Evolutionary conservation across 2,329 filamentous ascomycete genomes (phyloP).

Genomic region (Pyricularia grisea): DNA sequence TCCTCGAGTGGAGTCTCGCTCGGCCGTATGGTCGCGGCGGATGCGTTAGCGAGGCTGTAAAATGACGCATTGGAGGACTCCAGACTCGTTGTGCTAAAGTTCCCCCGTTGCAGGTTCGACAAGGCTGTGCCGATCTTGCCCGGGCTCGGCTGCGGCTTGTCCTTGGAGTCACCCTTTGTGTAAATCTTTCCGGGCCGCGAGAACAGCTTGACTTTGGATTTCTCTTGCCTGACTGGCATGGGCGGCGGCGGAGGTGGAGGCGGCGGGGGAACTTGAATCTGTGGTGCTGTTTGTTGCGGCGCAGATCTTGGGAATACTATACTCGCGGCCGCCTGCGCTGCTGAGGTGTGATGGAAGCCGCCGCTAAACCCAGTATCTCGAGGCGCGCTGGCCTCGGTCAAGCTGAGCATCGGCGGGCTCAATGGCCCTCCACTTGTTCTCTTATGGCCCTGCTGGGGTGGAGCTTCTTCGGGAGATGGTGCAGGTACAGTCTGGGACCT

Average conservation of each 20-base stretch:
- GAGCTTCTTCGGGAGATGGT: slow-evolving; percentile 29
- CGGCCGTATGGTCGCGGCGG: slow-evolving; percentile 66
- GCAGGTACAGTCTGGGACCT: slow-evolving; percentile 66
- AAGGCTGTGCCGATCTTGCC: slow-evolving; percentile 60
- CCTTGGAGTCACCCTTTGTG: slow-evolving; percentile 56
- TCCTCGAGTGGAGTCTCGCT: slow-evolving; percentile 40
- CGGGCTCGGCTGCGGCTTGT: slow-evolving; percentile 63
- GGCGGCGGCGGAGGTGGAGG: slow-evolving; percentile 35
- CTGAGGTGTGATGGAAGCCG: slow-evolving; percentile 50
- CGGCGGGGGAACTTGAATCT: slow-evolving; percentile 8
- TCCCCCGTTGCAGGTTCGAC: slow-evolving; percentile 53
- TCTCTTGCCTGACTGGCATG: slow-evolving; percentile 51
- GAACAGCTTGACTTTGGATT: slow-evolving; percentile 75
- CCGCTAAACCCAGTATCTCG: slow-evolving; percentile 42
- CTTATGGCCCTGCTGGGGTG: slow-evolving; percentile 19
- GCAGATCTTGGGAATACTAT: slow-evolving; percentile 59
- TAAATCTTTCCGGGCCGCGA: slow-evolving; percentile 68
- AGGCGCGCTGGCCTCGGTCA: slow-evolving; percentile 56
- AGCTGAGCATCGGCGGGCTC: slow-evolving; percentile 52
- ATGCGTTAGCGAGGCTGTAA: slow-evolving; percentile 68
- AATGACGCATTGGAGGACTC: slow-evolving; percentile 54
- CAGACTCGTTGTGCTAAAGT: slow-evolving; percentile 65
- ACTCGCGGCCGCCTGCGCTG: slow-evolving; percentile 64
- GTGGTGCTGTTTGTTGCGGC: slow-evolving; percentile 20
- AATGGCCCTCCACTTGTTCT: slow-evolving; percentile 38